phyloP scores from a whole-genome alignment of 192 early-diverging fungal genomes.

The Coemansia sp. region DNA sequence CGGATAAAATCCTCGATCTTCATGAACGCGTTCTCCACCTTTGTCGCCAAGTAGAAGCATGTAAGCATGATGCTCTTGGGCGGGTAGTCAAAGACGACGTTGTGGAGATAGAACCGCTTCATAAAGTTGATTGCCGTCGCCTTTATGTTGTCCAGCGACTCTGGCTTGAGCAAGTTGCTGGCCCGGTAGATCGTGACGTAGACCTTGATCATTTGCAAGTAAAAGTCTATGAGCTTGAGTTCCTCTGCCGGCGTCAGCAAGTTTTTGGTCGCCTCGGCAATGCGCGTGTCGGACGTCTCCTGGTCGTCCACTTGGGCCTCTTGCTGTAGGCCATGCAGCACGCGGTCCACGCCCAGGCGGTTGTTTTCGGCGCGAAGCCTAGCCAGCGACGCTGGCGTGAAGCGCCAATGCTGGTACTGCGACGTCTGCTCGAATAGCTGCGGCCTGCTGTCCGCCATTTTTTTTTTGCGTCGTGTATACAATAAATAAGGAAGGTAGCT shows the following conservation, averaged over 20 bases:
- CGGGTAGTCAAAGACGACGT: slow-evolving; percentile 80
- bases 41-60: slow-evolving; percentile 77
- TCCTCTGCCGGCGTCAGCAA: slow-evolving; percentile 47
- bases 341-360: slow-evolving; percentile 59
- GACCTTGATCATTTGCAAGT: slow-evolving; percentile 31
- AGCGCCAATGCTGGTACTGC: slow-evolving; percentile 77
- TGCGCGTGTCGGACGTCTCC: slow-evolving; percentile 22
- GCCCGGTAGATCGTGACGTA: slow-evolving; percentile 23
- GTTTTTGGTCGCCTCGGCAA: slow-evolving; percentile 42
- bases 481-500: not conserved
- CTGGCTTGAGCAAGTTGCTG: slow-evolving; percentile 27
- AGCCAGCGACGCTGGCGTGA: slow-evolving; percentile 58
- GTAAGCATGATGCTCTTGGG: slow-evolving; percentile 80
- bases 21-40: slow-evolving; percentile 73
- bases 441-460: slow-evolving; percentile 13
- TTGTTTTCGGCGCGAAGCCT: slow-evolving; percentile 64
- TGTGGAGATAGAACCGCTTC: slow-evolving; percentile 82
- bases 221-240: slow-evolving; percentile 47
- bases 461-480: not conserved
- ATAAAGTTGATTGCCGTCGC: slow-evolving; percentile 80
- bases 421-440: slow-evolving; percentile 71
- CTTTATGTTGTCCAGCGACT: slow-evolving; percentile 52
- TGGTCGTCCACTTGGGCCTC: slow-evolving; percentile 55
- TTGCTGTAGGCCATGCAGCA: slow-evolving; percentile 59
- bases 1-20: slow-evolving; percentile 72